Percentiles rank a stretch among this genome's conserved stretches.
Evolutionary conservation across 202 grass and related monocot species (phyloP).

Genomic region (Alloteropsis angusta): DNA sequence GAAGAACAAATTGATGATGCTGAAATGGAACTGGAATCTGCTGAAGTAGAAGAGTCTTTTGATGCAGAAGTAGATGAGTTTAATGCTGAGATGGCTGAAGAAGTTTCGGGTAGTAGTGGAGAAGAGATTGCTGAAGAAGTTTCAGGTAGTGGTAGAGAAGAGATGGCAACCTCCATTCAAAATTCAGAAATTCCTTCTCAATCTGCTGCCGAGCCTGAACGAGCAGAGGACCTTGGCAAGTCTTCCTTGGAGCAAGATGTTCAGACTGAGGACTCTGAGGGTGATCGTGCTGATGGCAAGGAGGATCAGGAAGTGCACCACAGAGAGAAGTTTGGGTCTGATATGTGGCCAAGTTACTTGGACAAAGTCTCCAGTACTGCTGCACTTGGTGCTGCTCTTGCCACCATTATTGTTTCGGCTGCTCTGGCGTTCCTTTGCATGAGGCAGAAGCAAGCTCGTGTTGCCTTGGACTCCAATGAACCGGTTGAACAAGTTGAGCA

Average conservation of each 20-base stretch:
- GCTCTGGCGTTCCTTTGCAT: slow-evolving; percentile 8
- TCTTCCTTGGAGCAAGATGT: slow-evolving; percentile 17
- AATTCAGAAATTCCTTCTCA: neutral
- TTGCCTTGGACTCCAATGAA: neutral
- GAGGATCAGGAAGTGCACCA: neutral
- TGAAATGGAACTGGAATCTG: slow-evolving; percentile 11
- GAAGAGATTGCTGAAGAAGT: slow-evolving; percentile 22
- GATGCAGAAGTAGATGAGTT: neutral
- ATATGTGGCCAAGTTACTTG: slow-evolving; percentile 23
- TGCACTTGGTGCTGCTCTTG: slow-evolving; percentile 26
- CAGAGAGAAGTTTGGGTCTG: neutral
- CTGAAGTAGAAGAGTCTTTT: too few relatives aligned
- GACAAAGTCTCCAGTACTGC: slow-evolving; percentile 19
- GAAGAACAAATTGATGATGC: neutral
- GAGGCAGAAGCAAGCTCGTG: slow-evolving; percentile 32
- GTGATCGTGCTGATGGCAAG: neutral
- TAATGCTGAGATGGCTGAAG: slow-evolving; percentile 9
- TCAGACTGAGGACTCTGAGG: slow-evolving; percentile 17
- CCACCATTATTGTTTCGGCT: slow-evolving; percentile 24
- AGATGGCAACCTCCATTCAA: neutral
- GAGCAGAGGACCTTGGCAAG: slow-evolving; percentile 9
- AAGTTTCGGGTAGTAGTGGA: slow-evolving; percentile 19
- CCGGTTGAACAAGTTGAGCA: neutral
- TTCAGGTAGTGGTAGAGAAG: slow-evolving; percentile 11
- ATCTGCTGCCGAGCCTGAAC: slow-evolving; percentile 17